These are phyloP conservation scores for Polysphondylium violaceum DNA, from an alignment of 78 protist genomes.

Conservation along the genomic window DNA sequence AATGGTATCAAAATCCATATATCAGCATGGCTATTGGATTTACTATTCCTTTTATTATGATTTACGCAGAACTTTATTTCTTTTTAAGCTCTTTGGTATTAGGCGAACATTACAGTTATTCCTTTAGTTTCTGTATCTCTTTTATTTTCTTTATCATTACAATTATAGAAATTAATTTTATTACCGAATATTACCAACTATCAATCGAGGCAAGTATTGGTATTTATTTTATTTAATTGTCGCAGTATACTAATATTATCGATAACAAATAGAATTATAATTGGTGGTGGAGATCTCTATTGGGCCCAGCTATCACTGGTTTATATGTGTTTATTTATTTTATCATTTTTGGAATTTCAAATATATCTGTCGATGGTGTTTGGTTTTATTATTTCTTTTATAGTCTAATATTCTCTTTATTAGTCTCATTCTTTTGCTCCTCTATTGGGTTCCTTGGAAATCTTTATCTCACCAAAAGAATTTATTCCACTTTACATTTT, in stretches of 20 bases:
- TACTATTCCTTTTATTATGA: conserved; percentile 26
- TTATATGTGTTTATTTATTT: conserved; percentile 45
- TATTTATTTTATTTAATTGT: neutral
- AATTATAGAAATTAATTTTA: conserved; percentile 35
- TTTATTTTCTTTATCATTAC: conserved; percentile 23
- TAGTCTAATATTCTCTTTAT: neutral
- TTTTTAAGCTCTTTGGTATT: neutral
- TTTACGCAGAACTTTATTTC: conserved; percentile 6
- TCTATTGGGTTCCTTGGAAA: conserved; percentile 57
- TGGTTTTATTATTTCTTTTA: conserved; percentile 58
- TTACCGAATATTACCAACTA: conserved; percentile 44
- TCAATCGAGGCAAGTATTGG: conserved; percentile 45
- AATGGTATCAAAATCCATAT: conserved; percentile 39
- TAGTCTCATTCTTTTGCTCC: conserved; percentile 55
- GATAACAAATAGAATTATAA: conserved; percentile 35
- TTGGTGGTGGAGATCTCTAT: conserved; percentile 81
- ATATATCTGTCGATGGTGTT: neutral
- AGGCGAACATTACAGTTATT: conserved; percentile 4
- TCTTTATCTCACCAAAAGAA: conserved; percentile 51
- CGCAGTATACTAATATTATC: neutral
- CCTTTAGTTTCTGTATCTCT: neutral
- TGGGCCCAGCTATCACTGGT: conserved; percentile 57
- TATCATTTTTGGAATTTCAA: conserved; percentile 22
- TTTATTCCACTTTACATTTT: conserved; percentile 70
- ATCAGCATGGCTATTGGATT: conserved; percentile 9